Evolutionary conservation across 108 stramenopile genomes (phyloP), one percentile per base, ranked within the genome.

Genomic region (Nitzschia sp.): DNA sequence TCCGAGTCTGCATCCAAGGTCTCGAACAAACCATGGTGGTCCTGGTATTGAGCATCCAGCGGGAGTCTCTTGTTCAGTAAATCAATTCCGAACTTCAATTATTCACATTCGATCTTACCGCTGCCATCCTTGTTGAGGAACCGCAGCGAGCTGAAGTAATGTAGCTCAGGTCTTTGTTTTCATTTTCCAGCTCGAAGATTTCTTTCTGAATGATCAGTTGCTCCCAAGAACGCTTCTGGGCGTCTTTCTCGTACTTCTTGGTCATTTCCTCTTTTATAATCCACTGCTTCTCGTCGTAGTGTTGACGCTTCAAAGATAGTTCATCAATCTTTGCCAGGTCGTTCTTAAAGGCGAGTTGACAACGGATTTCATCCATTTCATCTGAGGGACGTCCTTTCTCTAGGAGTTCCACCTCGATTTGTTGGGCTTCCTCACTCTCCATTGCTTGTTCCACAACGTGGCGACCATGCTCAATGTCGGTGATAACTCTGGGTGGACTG

Each of bases 11-110:
- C 44, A 65, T 77, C 76, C 47, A 77, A 55, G 1, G 41, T n/a
- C 21, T 65, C 26, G 45, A 69, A 77, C 54, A 77, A 34, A 25
- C 36, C 63, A 19, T 57, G 34, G 35, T 38, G 36, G 33, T 70
- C 60, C 15, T 65, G 31, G 1, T 69, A 33, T 9, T 57, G 68
- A 4, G 29, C 22, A 2, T 53, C 47, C 16, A 55, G 25, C 13
- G 74, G 67, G 27, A 77, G 58, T 8, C 63, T 55, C 48, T 63
- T 63, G 62, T 77, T 77, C 59, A 77, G 46, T 25, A 69, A 31
- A 15, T 77, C 68, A 15, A 77, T 52, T 8, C 76, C 76, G 5
- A 61, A 31, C 16, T 27, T 22, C 32, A 77, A 77, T 44, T 69
- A 68, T 47, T 69, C 45, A 5, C 19, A 27, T 16, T 62, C 68